A percentile compares a stretch with the other conserved stretches of the same genome.
phyloP scores from a whole-genome alignment of 169 alveolate genomes.

The Theileria orientalis region DNA sequence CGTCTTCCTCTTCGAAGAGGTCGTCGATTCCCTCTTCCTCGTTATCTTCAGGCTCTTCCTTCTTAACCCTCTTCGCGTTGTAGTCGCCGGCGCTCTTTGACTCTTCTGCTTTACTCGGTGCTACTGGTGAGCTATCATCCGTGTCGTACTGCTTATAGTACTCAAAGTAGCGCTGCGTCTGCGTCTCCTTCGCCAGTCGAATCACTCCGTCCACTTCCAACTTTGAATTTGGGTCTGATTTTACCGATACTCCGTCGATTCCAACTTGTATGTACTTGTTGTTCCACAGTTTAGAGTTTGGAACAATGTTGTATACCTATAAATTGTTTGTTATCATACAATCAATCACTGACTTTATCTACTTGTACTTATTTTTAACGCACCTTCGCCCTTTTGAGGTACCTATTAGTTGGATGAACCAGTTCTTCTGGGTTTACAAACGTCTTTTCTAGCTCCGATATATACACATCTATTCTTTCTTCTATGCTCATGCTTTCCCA shows the following conservation, averaged over 20 bases:
- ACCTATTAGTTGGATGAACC: conserved; percentile 43
- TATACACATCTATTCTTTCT: conserved; percentile 32
- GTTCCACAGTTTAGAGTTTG: conserved; percentile 53
- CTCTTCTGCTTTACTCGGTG: background rate
- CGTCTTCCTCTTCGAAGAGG: background rate
- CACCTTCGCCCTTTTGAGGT: conserved; percentile 54
- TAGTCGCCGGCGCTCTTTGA: background rate
- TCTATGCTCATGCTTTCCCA: conserved; percentile 46
- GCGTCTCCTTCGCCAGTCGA: conserved; percentile 52
- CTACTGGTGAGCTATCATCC: background rate
- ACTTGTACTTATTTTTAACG: background rate
- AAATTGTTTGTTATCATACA: background rate
- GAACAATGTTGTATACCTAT: conserved; percentile 52
- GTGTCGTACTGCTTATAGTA: conserved; percentile 26
- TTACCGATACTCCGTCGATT: conserved; percentile 48
- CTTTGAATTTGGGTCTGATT: conserved; percentile 17
- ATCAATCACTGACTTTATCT: background rate
- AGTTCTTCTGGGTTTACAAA: conserved; percentile 24
- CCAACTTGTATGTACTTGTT: conserved; percentile 64
- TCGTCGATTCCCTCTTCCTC: background rate
- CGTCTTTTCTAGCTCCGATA: conserved; percentile 33
- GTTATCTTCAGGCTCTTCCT: conserved; percentile 19
- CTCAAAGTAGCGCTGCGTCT: conserved; percentile 54
- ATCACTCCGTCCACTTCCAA: conserved; percentile 44
- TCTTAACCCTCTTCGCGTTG: background rate